Evolutionary conservation across 1,284 basidiomycete genomes (phyloP).

Genomic region (Anthracocystis walkeri): DNA sequence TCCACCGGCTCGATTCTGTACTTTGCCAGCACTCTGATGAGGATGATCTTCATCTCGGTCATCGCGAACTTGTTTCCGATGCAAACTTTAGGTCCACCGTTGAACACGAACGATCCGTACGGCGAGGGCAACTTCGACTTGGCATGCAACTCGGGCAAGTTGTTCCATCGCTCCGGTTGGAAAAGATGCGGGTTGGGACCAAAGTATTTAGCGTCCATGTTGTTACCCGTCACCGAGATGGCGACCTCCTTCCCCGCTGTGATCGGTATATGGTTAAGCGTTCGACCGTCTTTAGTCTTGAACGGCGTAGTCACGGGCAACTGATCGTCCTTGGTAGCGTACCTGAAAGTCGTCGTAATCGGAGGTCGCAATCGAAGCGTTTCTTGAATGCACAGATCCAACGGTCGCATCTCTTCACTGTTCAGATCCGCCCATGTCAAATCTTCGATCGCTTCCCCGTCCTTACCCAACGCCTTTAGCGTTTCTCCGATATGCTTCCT

Average conservation of each 20-base stretch:
- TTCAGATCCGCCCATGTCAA: slow-evolving; percentile 54
- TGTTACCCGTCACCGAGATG: slow-evolving; percentile 50
- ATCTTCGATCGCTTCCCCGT: slow-evolving; percentile 40
- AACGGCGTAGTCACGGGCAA: slow-evolving; percentile 58
- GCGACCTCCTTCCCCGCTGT: slow-evolving; percentile 37
- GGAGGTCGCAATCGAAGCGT: slow-evolving; percentile 57
- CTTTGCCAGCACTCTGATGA: slow-evolving; percentile 37
- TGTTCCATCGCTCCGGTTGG: slow-evolving; percentile 62
- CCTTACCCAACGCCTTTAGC: slow-evolving; percentile 35
- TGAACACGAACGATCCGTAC: slow-evolving; percentile 57
- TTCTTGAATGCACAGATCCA: slow-evolving; percentile 61
- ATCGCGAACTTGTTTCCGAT: slow-evolving; percentile 62
- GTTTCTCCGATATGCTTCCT: slow-evolving; percentile 44
- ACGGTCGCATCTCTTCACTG: slow-evolving; percentile 53
- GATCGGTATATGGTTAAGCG: slow-evolving; percentile 56
- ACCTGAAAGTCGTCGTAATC: slow-evolving; percentile 57
- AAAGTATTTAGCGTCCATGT: slow-evolving; percentile 50
- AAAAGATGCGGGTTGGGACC: slow-evolving; percentile 58
- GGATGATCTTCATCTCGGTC: slow-evolving; percentile 55
- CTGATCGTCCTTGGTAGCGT: slow-evolving; percentile 54
- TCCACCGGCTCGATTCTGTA: slow-evolving; percentile 43
- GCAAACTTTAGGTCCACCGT: slow-evolving; percentile 61
- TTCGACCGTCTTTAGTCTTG: slow-evolving; percentile 53
- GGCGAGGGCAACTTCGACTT: slow-evolving; percentile 46
- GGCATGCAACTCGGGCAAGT: slow-evolving; percentile 36